Evolutionary conservation across 768 basidiomycete species (phyloP).

Genomic region (Galerina marginata): DNA sequence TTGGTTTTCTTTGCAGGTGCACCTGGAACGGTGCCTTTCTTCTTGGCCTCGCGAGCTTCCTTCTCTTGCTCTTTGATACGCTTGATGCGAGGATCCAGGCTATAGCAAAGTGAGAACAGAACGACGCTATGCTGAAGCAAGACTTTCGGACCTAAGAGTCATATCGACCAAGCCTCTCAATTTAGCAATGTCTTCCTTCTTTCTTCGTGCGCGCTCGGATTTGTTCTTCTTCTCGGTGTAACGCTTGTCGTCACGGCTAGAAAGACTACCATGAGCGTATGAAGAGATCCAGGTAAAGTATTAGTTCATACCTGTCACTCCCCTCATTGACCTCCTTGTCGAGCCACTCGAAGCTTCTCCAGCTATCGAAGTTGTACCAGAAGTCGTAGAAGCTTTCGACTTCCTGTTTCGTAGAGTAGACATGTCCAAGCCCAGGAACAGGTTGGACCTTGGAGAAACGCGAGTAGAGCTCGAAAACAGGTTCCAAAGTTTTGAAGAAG

Average conservation of each 20-base stretch:
- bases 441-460: conserved; percentile 89
- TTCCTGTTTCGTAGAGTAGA: conserved; percentile 74
- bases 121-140: not conserved
- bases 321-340: conserved; percentile 99
- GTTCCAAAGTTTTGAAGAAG: conserved; percentile 76
- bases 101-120: conserved; percentile 16
- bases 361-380: conserved; percentile 99
- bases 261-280: not conserved
- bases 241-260: conserved; percentile 95
- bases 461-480: conserved; percentile 91
- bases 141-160: conserved; percentile 55
- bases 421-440: conserved; percentile 78
- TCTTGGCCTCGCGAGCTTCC: conserved; percentile 91
- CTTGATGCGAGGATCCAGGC: conserved; percentile 93
- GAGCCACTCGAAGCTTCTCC: conserved; percentile 96
- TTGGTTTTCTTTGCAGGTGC: conserved; percentile 70
- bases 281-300: not conserved
- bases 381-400: conserved; percentile 97
- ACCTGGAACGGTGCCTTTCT: conserved; percentile 53
- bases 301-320: conserved; percentile 76
- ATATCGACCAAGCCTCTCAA: conserved; percentile 87
- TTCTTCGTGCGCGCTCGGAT: conserved; percentile 90
- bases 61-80: conserved; percentile 97
- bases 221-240: conserved; percentile 99
- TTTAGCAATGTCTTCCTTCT: conserved; percentile 96